Evolutionary conservation across 2,329 filamentous ascomycete genomes (phyloP), one percentile per base, ranked within the genome.

Genomic region (Didymella arachidicola): DNA sequence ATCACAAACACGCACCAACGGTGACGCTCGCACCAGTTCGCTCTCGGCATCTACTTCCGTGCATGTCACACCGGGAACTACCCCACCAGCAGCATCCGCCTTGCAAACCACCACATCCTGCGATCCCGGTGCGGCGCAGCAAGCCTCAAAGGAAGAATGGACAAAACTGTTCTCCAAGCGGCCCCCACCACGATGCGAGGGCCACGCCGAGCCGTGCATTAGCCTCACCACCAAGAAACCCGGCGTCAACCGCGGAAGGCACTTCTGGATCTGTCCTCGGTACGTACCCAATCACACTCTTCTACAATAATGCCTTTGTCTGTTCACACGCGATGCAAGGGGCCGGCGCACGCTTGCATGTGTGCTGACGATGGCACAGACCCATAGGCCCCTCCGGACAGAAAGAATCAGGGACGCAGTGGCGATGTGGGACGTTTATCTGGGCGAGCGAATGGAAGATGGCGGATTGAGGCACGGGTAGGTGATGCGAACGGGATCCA

Each of bases 351-450:
- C 32, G 30, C 48, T 26, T 19, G 49, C 44, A 53, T 57, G 34
- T 11, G 4, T 41, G 44, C 44, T 60, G 49, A 60, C 39, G 25
- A 29, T 8, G 41, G 19, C 27, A 30, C 14, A 84, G 89, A 39
- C 95, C 95, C 4, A 79, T 98, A 2, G 94, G 93, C 0, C 93
- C 93, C 1, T 91, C 89, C 25, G 95, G 93, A 0, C 86, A 89
- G 66, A 95, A 95, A 74, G 93, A 96, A 77, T 89, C 82, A 59
- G 89, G 88, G 2, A 93, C 92, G 0, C 84, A 95, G 72, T 97
- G 93, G 92, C 86, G 92, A 42, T 98, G 94, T 76, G 82, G 84
- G 2, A 97, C 92, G 0, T 97, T 97, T 68, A 92, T 88, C 43
- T 89, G 86, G 86, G 82, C 80, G 43, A 87, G 82, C 67, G 86